Evolutionary conservation across 164 flowering plant genomes (phyloP), one percentile per base, ranked within the genome.

Genomic region (Piper betle): DNA sequence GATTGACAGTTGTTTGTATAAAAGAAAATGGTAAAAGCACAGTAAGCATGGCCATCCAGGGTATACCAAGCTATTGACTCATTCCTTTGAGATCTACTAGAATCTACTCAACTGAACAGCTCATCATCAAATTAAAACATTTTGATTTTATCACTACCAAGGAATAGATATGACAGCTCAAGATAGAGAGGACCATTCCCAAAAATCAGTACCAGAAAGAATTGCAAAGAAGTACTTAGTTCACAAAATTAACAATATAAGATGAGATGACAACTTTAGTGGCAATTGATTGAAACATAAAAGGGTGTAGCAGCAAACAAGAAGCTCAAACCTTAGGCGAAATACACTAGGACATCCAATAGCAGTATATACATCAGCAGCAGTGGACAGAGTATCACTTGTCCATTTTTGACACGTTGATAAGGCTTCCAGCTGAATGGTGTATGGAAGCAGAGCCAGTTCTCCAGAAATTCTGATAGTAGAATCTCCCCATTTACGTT

Each of bases 401-500:
- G 79, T 81, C 97, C 97, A 94, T 68, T 81, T 91, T 43, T 68
- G 88, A 70, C 52, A 72, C 65, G 68, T 67, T 25, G 62, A 64
- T 18, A 85, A 42, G 63, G 81, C 80, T 68, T 77, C 91, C 66
- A 73, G 82, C 52, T 83, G 83, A 68, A 63, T 78, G 76, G 59
- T 62, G 70, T 82, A 88, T 25, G 95, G 99, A 52, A 91, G 84
- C 68, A 94, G 84, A 79, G 81, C 74, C 43, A 94, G 75, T 67
- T 88, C 84, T 65, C 96, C 91, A 55, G 66, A 63, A 39, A 71
- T 63, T 62, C 84, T 90, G 50, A 81, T 66, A 64, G 80, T 80
- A 61, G 96, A 85, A 74, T 66, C 74, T 12, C 96, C 96, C 99
- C 99, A 94, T 69, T 94, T 94, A 53, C 89, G 93, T 71, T 69